Percentiles rank a stretch among this genome's conserved stretches.
These are phyloP conservation scores for Xylaria bambusicola DNA, from an alignment of 495 filamentous ascomycete species.

Conservation along the genomic window DNA sequence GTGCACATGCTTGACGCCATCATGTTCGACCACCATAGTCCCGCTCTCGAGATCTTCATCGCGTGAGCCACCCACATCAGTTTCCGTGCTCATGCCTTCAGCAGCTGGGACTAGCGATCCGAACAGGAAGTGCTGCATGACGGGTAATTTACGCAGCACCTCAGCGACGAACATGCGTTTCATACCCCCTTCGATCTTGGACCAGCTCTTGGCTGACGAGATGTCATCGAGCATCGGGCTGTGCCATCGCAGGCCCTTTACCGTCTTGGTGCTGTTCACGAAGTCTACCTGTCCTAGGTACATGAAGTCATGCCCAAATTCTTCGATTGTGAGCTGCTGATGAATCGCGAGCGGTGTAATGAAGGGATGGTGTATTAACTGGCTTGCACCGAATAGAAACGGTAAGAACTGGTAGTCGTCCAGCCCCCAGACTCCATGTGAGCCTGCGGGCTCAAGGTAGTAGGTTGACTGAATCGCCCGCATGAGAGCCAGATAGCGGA, in stretches of 20 bases:
- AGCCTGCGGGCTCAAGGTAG: conserved; percentile 93
- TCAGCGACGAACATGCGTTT: conserved; percentile 93
- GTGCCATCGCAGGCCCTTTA: conserved; percentile 94
- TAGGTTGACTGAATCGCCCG: conserved; percentile 83
- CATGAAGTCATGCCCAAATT: conserved; percentile 77
- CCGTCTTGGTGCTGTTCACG: conserved; percentile 94
- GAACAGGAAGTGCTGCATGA: conserved; percentile 98
- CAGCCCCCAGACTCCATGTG: conserved; percentile 94
- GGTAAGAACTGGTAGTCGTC: conserved; percentile 98
- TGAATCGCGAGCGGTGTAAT: conserved; percentile 88
- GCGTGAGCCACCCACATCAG: conserved; percentile 38
- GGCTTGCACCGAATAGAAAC: conserved; percentile 89
- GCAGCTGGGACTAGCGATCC: conserved; percentile 77
- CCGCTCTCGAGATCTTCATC: conserved; percentile 57
- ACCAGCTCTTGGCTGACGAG: conserved; percentile 85
- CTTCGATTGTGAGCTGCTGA: conserved; percentile 79
- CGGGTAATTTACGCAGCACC: conserved; percentile 89
- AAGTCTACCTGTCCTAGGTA: conserved; percentile 92
- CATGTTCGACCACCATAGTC: conserved; percentile 59
- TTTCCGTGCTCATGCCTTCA: conserved; percentile 74
- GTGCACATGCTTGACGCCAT: conserved; percentile 69
- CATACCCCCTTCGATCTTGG: conserved; percentile 93
- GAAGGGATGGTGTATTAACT: conserved; percentile 83
- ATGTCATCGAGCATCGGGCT: conserved; percentile 99
- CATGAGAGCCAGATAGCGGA: conserved; percentile 78